Base-by-base conservation (phyloP, 2,329 filamentous ascomycete genomes). In the Proliferodiscus dingleyae region DNA sequence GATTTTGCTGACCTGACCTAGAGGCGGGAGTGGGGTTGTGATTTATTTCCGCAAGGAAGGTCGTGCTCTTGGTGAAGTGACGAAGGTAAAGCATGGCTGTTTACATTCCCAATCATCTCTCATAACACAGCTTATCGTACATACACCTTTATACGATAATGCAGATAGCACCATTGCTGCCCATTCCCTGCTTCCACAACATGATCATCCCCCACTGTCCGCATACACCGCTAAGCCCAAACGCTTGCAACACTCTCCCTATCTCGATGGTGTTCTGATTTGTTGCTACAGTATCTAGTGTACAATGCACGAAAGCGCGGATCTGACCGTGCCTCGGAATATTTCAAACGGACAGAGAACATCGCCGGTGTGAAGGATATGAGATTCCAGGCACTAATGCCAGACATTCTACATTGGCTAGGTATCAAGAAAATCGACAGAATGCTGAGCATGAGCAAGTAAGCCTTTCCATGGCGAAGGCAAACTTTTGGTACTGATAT, bases 41-140 rank as follows among this genome's bases (percentile, higher is more conserved):
- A 96, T 97, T 64, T 98, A 98, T 67, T 98, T 97, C 79, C 83
- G 93, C 57, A 98, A 98, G 66, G 93, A 98, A 71, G 93, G 93
- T 24, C 80, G 93, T 56, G 93, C 91, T 29, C 73, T 97, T 5
- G 93, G 93, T 43, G 93, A 98, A 67, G 93, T 98, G 28, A 63
- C 59, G 48, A 62, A 63, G 54, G 60, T 63, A 60, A 55, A 45
- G 8, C 2, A 43, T n/a, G n/a, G n/a, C n/a, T n/a, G n/a, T n/a
- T n/a, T n/a, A n/a, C n/a, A n/a, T n/a, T n/a, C n/a, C n/a, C n/a
- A n/a, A n/a, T 30, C 23, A 32, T 18, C 32, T 41, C 37, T 37
- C 21, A 47, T 78, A 86, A 94, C 47, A 15, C 82, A 89, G 50
- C 80, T 89, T 44, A 22, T 50, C 36, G 51, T 41, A 48, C 24